These are phyloP conservation scores for Colletotrichum gigasporum DNA, from an alignment of 2,329 filamentous ascomycete genomes.

Conservation along the genomic window DNA sequence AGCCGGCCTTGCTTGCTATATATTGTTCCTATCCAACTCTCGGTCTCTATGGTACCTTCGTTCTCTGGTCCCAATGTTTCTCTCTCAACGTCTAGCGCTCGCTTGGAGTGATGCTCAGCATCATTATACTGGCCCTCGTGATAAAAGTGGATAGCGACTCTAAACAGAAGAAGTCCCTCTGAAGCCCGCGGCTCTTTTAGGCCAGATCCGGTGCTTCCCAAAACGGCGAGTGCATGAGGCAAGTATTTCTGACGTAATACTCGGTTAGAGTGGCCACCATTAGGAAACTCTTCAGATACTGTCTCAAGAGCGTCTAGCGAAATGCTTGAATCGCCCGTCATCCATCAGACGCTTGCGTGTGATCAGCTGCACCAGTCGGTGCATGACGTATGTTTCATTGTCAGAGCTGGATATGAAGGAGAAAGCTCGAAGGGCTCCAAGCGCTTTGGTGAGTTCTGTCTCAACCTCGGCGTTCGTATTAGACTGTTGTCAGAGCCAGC, in stretches of 20 bases:
- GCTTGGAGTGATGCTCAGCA: background rate
- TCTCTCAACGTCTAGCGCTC: background rate
- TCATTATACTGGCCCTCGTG: background rate
- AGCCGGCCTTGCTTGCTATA: background rate
- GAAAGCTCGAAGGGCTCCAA: constrained; percentile 41
- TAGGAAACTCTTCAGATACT: constrained; percentile 15
- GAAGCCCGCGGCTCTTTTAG: background rate
- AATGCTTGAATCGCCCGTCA: background rate
- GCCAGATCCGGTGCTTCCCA: background rate
- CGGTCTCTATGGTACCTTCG: background rate
- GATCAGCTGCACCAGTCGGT: constrained; percentile 45
- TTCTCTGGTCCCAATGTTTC: background rate
- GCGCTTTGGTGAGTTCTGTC: background rate
- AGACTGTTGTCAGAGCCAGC: constrained; percentile 28
- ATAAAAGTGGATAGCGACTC: accelerated
- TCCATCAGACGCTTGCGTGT: constrained; percentile 40
- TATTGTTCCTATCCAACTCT: background rate
- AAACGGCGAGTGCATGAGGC: background rate
- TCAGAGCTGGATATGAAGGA: constrained; percentile 38
- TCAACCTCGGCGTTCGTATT: background rate
- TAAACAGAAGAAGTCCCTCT: background rate
- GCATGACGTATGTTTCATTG: constrained; percentile 37
- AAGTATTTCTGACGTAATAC: background rate
- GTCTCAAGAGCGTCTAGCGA: constrained; percentile 34
- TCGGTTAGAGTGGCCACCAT: accelerated